Evolutionary conservation across 371 early-diverging fungal genomes (phyloP), one percentile per base, ranked within the genome.

Genomic region (Saksenaea oblongispora): DNA sequence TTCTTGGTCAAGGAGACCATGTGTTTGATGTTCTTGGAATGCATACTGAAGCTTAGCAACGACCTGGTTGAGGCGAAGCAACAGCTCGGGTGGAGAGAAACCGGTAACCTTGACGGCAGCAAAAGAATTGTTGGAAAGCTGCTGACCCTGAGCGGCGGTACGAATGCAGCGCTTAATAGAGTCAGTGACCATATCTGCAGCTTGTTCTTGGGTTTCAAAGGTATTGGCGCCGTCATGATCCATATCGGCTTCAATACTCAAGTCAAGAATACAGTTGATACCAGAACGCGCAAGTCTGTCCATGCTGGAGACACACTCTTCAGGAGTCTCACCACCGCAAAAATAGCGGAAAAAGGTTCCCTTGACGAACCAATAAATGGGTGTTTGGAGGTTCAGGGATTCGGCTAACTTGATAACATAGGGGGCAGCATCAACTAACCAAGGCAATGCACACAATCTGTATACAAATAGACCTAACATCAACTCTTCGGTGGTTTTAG

Each of bases 101-200:
- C 93, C 95, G 24, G 98, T 96, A 44, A 96, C 76, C 74, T 98
- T 98, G 74, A 93, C 71, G 14, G 98, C 98, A 14, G 89, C 86
- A 76, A 94, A 93, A 31, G 86, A 27, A 9, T 55, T 36, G 56
- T 28, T 15, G n/a, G 31, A 28, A 31, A 36, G 44, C 9, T 27
- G 36, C 18, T 42, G 54, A 47, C 27, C 69, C 37, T 58, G 26
- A 27, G 62, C 59, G 13, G 93, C 93, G 54, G 91, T 88, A 31
- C 88, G 81, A 55, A 89, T 74, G 28, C 84, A 83, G 35, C 80
- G 74, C 58, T 82, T 73, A 60, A 89, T 80, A 65, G 85, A 75
- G 24, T 73, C 75, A 1, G 84, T 79, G 58, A 88, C 82, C 58
- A 83, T 75, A 64, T 88, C 86, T 31, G 87, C 85, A 39, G 77